Conservation (phyloP, 2,329 filamentous ascomycete species). For the Colletotrichum graminicola region DNA sequence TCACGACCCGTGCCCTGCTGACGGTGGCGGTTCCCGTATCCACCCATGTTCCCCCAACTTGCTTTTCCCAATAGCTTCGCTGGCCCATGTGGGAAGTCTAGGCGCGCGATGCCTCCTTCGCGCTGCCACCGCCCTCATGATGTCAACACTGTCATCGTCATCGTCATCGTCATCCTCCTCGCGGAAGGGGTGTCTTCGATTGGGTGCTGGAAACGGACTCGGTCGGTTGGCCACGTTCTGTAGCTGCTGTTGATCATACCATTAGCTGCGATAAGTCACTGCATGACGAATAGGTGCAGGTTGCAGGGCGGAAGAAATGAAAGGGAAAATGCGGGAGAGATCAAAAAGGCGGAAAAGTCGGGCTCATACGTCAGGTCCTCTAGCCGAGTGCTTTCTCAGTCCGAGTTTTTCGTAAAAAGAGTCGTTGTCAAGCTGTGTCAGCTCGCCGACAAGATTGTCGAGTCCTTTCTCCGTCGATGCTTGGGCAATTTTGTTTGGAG, state of each 20-base stretch:
- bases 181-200: slow-evolving; percentile 7
- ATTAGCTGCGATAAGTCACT: slow-evolving; percentile 21
- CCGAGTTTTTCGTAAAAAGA: slow-evolving; percentile 46
- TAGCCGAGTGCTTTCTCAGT: slow-evolving; percentile 38
- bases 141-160: slow-evolving; percentile 42
- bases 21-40: slow-evolving; percentile 22
- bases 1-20: slow-evolving; percentile 9
- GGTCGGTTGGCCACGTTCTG: slow-evolving; percentile 47
- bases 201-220: slow-evolving; percentile 18
- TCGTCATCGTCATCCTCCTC: slow-evolving; percentile 13
- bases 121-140: slow-evolving; percentile 51
- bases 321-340: not conserved
- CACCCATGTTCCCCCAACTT: slow-evolving; percentile 16
- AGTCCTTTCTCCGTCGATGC: slow-evolving; percentile 46
- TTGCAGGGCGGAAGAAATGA: not conserved
- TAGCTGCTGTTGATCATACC: slow-evolving; percentile 48
- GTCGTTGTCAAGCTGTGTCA: slow-evolving; percentile 46
- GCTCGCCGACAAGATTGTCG: slow-evolving; percentile 44
- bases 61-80: slow-evolving; percentile 44
- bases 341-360: slow-evolving; percentile 1
- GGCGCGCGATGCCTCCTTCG: slow-evolving; percentile 28
- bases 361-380: slow-evolving; percentile 52
- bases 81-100: slow-evolving; percentile 51
- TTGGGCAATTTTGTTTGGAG: slow-evolving; percentile 48
- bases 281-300: not conserved